Percentiles rank a stretch among this genome's conserved stretches.
Evolutionary conservation across 2,329 filamentous ascomycete genomes (phyloP).

Genomic region (Nemania serpens): DNA sequence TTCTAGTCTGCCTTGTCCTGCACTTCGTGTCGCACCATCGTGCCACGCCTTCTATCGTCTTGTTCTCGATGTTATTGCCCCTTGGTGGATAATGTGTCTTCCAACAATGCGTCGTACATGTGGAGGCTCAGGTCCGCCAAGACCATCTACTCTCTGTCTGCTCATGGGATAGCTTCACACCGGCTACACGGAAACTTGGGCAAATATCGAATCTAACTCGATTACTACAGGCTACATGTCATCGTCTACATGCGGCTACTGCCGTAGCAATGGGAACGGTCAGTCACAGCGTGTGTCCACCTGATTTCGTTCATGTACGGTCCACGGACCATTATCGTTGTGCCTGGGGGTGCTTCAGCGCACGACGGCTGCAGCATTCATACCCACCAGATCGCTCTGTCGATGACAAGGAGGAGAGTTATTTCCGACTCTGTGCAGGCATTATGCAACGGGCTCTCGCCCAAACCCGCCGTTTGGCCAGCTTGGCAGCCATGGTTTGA

Average conservation of each 20-base stretch:
- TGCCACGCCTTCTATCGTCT: slow-evolving; percentile 12
- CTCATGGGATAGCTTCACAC: slow-evolving; percentile 2
- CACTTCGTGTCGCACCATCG: slow-evolving; percentile 19
- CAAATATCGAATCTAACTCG: slow-evolving; percentile 20
- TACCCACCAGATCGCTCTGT: slow-evolving; percentile 2
- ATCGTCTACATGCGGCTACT: slow-evolving; percentile 30
- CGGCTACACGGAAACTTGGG: not conserved
- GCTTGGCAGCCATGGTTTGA: slow-evolving; percentile 32
- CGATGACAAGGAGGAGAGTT: slow-evolving; percentile 6
- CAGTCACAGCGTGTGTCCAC: slow-evolving; percentile 52
- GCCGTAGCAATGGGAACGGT: slow-evolving; percentile 45
- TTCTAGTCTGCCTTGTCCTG: slow-evolving; percentile 17
- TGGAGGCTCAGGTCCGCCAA: slow-evolving; percentile 17
- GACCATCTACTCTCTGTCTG: slow-evolving; percentile 5
- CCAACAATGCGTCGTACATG: slow-evolving; percentile 8
- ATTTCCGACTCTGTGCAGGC: slow-evolving; percentile 24
- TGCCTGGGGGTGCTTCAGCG: slow-evolving; percentile 18
- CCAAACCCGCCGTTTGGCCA: slow-evolving; percentile 26
- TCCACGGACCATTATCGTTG: slow-evolving; percentile 18
- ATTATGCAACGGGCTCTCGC: slow-evolving; percentile 23
- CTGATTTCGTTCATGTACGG: slow-evolving; percentile 28
- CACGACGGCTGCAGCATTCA: slow-evolving; percentile 12
- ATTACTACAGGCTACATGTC: slow-evolving; percentile 26
- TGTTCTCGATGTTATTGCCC: slow-evolving; percentile 4
- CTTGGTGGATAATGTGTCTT: slow-evolving; percentile 13